These are phyloP conservation scores for Colletotrichum incanum DNA, from an alignment of 2,329 filamentous ascomycete genomes.

Conservation along the genomic window DNA sequence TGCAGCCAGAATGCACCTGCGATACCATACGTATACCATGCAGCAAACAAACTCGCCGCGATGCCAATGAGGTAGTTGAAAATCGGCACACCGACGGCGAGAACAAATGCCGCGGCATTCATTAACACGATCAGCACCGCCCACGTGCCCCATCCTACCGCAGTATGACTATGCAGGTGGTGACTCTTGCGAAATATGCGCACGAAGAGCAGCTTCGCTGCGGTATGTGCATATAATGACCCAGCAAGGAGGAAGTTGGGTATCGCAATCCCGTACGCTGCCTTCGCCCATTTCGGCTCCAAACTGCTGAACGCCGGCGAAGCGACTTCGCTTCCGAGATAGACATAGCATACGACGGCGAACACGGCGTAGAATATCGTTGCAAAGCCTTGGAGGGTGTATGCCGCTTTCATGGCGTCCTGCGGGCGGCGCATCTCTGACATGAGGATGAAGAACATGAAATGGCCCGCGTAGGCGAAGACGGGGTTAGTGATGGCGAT, in stretches of 20 bases:
- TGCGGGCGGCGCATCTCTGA: slow-evolving; percentile 67
- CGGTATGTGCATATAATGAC: slow-evolving; percentile 65
- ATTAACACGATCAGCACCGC: slow-evolving; percentile 60
- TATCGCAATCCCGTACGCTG: slow-evolving; percentile 65
- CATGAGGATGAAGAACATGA: slow-evolving; percentile 69
- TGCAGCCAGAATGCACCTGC: slow-evolving; percentile 68
- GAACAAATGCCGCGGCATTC: slow-evolving; percentile 60
- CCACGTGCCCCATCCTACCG: slow-evolving; percentile 65
- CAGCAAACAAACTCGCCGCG: slow-evolving; percentile 65
- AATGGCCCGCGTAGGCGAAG: slow-evolving; percentile 67
- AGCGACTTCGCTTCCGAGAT: slow-evolving; percentile 61
- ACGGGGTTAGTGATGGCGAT: slow-evolving; percentile 61
- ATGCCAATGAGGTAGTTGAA: slow-evolving; percentile 70
- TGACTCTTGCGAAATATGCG: slow-evolving; percentile 61
- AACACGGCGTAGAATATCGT: slow-evolving; percentile 67
- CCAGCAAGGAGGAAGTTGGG: slow-evolving; percentile 67
- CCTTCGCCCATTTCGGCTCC: slow-evolving; percentile 62
- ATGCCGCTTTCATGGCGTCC: slow-evolving; percentile 67
- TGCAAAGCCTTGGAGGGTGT: slow-evolving; percentile 64
- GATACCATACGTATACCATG: slow-evolving; percentile 69
- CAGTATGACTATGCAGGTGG: slow-evolving; percentile 64
- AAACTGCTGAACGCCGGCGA: slow-evolving; percentile 66
- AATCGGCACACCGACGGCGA: slow-evolving; percentile 65
- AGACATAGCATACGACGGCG: slow-evolving; percentile 66
- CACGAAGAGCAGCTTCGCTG: slow-evolving; percentile 67